A percentile compares a stretch with the other conserved stretches of the same genome.
phyloP scores from a whole-genome alignment of 1,284 basidiomycete species.

The Ceratobasidium sp. region DNA sequence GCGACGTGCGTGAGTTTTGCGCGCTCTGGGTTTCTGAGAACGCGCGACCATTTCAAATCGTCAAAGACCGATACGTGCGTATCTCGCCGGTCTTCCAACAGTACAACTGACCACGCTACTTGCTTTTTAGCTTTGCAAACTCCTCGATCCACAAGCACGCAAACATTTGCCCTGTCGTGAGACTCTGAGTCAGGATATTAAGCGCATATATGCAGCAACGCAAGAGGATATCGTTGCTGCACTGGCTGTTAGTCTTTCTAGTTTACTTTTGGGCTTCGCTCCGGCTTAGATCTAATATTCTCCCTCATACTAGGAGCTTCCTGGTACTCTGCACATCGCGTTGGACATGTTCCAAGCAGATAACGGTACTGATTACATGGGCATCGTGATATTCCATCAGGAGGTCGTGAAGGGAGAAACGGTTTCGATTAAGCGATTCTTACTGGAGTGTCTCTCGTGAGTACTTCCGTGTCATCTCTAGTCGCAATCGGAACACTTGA shows the following conservation, averaged over 20 bases:
- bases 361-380: background rate
- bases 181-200: background rate
- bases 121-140: background rate
- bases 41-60: background rate
- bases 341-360: conserved; percentile 2
- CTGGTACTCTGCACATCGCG: conserved; percentile 8
- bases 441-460: conserved; percentile 20
- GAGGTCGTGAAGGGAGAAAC: background rate
- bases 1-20: background rate
- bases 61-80: background rate
- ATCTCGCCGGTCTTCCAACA: background rate
- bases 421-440: background rate
- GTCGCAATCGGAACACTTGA: too few species aligned
- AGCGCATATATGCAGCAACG: conserved; percentile 5
- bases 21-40: background rate
- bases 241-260: too few species aligned
- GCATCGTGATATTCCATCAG: conserved; percentile 3
- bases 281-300: background rate
- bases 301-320: background rate
- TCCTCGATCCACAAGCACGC: background rate
- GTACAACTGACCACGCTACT: background rate
- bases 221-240: conserved; percentile 5
- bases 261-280: too few species aligned
- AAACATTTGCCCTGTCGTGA: background rate
- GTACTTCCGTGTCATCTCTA: background rate